A percentile compares a stretch with the other conserved stretches of the same genome.
Conservation (phyloP, 371 early-diverging fungal genomes). For the Coemansia sp. region DNA sequence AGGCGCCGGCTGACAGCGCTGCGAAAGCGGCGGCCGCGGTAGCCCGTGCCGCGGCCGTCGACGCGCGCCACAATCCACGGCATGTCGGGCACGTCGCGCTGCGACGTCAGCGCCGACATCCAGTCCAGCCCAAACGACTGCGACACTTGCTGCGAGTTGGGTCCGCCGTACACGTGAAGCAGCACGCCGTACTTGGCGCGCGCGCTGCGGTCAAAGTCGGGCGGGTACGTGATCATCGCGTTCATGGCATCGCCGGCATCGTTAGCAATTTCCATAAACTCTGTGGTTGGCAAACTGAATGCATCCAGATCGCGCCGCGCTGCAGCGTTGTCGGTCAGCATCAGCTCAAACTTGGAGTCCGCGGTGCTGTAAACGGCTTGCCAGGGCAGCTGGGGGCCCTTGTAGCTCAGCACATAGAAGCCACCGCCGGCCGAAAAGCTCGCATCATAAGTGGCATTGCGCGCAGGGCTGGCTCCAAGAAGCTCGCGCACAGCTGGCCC, state of each 20-base stretch:
- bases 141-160: slow-evolving; percentile 83
- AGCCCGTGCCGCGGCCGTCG: slow-evolving; percentile 91
- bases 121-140: slow-evolving; percentile 70
- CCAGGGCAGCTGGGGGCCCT: slow-evolving; percentile 88
- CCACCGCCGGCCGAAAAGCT: slow-evolving; percentile 72
- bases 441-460: slow-evolving; percentile 67
- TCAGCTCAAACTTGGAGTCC: slow-evolving; percentile 54
- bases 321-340: slow-evolving; percentile 59
- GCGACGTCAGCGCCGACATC: slow-evolving; percentile 66
- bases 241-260: slow-evolving; percentile 68
- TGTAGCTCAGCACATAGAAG: slow-evolving; percentile 74
- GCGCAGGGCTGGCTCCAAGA: slow-evolving; percentile 19
- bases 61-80: slow-evolving; percentile 70
- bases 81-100: slow-evolving; percentile 50
- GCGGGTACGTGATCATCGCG: slow-evolving; percentile 80
- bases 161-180: slow-evolving; percentile 92
- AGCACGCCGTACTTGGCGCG: slow-evolving; percentile 80
- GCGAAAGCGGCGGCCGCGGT: slow-evolving; percentile 81
- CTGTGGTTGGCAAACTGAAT: slow-evolving; percentile 61
- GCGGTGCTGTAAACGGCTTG: slow-evolving; percentile 64
- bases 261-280: slow-evolving; percentile 58
- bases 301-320: slow-evolving; percentile 52
- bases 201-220: slow-evolving; percentile 69
- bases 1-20: slow-evolving; percentile 74
- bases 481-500: slow-evolving; percentile 9